These are phyloP conservation scores for Sisymbrium altissimum DNA, from an alignment of 345 rosid species.

Conservation along the genomic window DNA sequence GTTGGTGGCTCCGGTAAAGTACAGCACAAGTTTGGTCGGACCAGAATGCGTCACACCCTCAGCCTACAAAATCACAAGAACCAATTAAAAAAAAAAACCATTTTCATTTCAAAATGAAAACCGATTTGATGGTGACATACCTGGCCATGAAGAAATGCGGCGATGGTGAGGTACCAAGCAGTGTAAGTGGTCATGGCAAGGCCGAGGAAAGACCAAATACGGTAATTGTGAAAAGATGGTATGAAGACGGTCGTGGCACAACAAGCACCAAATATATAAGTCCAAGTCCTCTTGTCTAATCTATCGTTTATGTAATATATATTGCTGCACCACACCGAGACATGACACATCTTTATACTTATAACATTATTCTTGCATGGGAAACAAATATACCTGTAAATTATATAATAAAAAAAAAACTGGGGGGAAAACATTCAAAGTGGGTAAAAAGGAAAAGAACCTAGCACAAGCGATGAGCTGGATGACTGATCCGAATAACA, in stretches of 20 bases:
- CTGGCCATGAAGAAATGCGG: constrained; percentile 79
- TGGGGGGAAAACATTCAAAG: background rate
- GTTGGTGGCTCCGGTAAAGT: constrained; percentile 99
- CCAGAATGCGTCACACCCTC: constrained; percentile 70
- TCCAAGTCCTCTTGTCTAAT: constrained; percentile 97
- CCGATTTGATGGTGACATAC: constrained; percentile 29
- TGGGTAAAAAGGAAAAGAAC: constrained; percentile 5
- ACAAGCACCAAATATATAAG: constrained; percentile 97
- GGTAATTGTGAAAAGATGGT: constrained; percentile 92
- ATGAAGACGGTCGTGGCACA: constrained; percentile 97
- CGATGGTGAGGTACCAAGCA: constrained; percentile 88
- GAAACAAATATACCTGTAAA: background rate
- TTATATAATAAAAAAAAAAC: background rate
- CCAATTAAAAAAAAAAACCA: background rate
- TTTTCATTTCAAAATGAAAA: background rate
- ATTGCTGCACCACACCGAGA: constrained; percentile 49
- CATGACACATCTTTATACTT: background rate
- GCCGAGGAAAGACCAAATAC: constrained; percentile 97
- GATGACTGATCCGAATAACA: constrained; percentile 42
- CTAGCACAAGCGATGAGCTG: constrained; percentile 48
- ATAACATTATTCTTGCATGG: background rate
- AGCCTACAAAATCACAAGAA: constrained; percentile 35
- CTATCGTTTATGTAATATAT: constrained; percentile 90
- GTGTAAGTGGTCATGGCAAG: constrained; percentile 97
- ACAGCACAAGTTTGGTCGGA: constrained; percentile 73